Conservation (phyloP, 1,284 basidiomycete species). For the Malassezia japonica region DNA sequence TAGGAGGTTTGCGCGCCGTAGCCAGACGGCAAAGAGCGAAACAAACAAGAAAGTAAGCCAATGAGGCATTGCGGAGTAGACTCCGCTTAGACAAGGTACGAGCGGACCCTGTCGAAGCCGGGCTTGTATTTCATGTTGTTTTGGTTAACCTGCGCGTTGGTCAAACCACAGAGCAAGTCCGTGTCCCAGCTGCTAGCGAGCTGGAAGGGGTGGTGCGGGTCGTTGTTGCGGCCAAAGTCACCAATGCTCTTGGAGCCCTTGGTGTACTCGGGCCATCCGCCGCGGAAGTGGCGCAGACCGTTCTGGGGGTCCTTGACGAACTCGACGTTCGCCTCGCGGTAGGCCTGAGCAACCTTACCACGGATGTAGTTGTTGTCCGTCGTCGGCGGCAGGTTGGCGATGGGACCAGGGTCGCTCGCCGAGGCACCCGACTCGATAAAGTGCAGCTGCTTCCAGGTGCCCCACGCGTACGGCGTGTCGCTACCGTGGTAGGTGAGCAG, state of each 20-base stretch:
- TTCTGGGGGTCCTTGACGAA: slow-evolving; percentile 16
- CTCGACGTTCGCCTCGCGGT: slow-evolving; percentile 9
- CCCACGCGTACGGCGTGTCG: slow-evolving; percentile 16
- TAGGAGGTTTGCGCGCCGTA: too few species aligned
- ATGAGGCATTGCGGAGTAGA: too few species aligned
- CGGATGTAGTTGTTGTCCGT: slow-evolving; percentile 4
- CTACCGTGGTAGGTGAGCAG: slow-evolving; percentile 14
- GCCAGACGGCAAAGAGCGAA: too few species aligned
- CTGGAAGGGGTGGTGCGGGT: not conserved
- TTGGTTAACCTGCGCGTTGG: not conserved
- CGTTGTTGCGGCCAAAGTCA: slow-evolving; percentile 15
- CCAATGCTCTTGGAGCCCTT: not conserved
- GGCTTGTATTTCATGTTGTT: slow-evolving; percentile 11
- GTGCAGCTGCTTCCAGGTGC: slow-evolving; percentile 5
- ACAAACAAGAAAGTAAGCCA: too few species aligned
- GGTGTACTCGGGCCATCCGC: slow-evolving; percentile 9
- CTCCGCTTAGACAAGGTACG: slow-evolving; percentile 5
- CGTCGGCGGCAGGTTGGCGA: not conserved
- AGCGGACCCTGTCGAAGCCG: slow-evolving; percentile 1
- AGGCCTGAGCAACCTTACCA: not conserved
- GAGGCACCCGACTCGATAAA: not conserved
- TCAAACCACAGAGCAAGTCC: slow-evolving; percentile 13
- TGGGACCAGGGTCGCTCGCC: not conserved
- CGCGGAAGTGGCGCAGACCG: slow-evolving; percentile 9
- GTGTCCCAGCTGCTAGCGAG: slow-evolving; percentile 1